phyloP scores from a whole-genome alignment of 176 grass and related monocot species.

The Chrysopogon serrulatus region DNA sequence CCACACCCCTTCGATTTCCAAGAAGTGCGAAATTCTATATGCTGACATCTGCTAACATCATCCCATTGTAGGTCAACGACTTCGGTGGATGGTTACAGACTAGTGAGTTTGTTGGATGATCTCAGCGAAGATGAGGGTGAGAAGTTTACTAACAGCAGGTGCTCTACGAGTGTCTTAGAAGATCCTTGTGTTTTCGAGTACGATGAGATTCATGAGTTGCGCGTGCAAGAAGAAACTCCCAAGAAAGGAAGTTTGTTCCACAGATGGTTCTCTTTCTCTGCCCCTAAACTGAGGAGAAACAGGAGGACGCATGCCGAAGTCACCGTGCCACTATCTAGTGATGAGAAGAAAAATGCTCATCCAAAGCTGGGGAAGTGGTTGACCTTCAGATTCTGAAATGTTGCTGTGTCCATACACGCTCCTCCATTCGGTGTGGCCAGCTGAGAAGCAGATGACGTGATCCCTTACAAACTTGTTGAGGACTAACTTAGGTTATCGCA shows the following conservation, averaged over 20 bases:
- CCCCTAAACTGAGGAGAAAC: constrained; percentile 43
- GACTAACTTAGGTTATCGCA: background rate
- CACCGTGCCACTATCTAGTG: background rate
- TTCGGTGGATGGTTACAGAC: constrained; percentile 24
- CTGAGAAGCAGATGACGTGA: constrained; percentile 14
- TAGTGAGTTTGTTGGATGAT: constrained; percentile 33
- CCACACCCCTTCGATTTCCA: background rate
- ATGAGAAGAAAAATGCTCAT: constrained; percentile 19
- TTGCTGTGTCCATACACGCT: background rate
- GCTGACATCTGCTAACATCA: background rate
- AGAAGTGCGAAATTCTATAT: background rate
- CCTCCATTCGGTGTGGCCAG: background rate
- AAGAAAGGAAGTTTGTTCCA: constrained; percentile 34
- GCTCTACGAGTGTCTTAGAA: constrained; percentile 39
- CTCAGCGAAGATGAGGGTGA: constrained; percentile 26
- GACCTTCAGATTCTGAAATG: constrained; percentile 14
- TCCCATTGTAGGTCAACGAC: constrained; percentile 48
- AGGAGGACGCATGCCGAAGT: constrained; percentile 36
- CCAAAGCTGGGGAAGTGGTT: constrained; percentile 36
- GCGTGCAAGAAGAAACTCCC: constrained; percentile 5
- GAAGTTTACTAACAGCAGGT: constrained; percentile 25
- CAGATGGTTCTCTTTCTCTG: constrained; percentile 65
- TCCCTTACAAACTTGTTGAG: background rate
- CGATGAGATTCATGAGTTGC: constrained; percentile 12
- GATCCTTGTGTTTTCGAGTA: background rate